Percentiles rank a stretch among this genome's conserved stretches.
These are phyloP conservation scores for Sugiyamaella japonica DNA, from an alignment of 1,139 yeast genomes.

Conservation along the genomic window DNA sequence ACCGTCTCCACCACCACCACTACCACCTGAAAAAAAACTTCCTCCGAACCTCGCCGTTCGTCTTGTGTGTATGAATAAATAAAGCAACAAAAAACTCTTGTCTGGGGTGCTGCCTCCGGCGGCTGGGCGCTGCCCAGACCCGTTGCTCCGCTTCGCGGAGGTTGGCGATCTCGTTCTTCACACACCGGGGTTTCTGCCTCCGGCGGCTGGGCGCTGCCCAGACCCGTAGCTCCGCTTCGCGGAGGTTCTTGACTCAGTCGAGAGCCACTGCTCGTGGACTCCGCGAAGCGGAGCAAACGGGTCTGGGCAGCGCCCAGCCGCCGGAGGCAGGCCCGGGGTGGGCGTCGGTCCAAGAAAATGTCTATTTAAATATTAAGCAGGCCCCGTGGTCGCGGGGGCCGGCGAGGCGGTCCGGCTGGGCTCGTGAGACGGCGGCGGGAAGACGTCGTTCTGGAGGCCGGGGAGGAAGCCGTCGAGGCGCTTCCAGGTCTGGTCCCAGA, in stretches of 20 bases:
- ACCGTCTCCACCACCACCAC: conserved; percentile 3
- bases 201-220: too few species aligned
- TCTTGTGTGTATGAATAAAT: conserved; percentile 17
- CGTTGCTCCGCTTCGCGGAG: neutral
- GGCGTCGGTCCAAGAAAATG: neutral
- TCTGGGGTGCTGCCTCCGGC: neutral
- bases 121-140: conserved; percentile 9
- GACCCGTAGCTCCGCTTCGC: too few species aligned
- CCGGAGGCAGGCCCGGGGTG: neutral
- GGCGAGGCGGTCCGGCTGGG: neutral
- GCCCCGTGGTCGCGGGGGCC: neutral
- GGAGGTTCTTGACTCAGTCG: neutral
- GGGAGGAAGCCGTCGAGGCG: conserved; percentile 51
- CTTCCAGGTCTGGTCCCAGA: conserved; percentile 48
- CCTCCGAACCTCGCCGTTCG: conserved; percentile 2
- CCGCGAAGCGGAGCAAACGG: conserved; percentile 3
- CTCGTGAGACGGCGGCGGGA: conserved; percentile 11
- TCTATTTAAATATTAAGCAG: neutral
- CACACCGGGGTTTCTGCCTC: neutral
- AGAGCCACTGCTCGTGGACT: neutral
- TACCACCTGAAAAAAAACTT: neutral
- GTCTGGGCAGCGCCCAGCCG: neutral
- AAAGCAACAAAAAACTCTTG: neutral
- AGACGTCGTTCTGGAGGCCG: conserved; percentile 42
- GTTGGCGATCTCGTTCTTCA: too few species aligned